Evolutionary conservation across 73 alveolate species (phyloP).

Genomic region (Tetrahymena thermophila): DNA sequence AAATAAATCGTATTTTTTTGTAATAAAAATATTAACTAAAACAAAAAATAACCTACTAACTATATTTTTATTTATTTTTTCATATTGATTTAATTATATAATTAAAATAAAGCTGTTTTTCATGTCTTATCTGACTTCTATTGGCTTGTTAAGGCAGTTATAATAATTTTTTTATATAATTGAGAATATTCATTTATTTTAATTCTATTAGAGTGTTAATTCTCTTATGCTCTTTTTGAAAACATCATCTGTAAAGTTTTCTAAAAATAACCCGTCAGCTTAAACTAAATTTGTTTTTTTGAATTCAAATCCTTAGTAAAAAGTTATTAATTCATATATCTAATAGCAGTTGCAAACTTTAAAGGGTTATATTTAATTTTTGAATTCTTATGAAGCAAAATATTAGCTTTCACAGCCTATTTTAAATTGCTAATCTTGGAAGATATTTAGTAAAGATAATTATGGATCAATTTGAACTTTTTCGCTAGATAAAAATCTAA

Average conservation of each 20-base stretch:
- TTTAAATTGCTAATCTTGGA: neutral
- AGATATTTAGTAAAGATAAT: neutral
- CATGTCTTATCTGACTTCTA: no score
- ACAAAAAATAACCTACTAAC: no score
- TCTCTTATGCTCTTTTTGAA: neutral
- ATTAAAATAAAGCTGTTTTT: no score
- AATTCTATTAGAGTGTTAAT: neutral
- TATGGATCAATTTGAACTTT: neutral
- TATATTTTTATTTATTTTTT: no score
- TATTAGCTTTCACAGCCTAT: neutral
- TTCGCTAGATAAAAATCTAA: neutral
- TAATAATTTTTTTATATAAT: no score
- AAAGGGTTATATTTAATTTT: neutral
- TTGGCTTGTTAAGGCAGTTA: no score
- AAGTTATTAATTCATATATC: neutral
- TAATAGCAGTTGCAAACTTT: neutral
- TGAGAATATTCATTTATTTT: neutral
- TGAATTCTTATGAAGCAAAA: neutral
- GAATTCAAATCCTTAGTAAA: neutral
- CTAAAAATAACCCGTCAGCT: neutral
- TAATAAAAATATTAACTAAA: no score
- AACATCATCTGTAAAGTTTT: neutral
- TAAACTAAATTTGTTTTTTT: neutral
- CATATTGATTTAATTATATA: no score
- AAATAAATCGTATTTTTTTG: no score